Percentiles rank a stretch among this genome's conserved stretches.
phyloP scores from a whole-genome alignment of 129 eudicot species.

The Mikania micrantha region DNA sequence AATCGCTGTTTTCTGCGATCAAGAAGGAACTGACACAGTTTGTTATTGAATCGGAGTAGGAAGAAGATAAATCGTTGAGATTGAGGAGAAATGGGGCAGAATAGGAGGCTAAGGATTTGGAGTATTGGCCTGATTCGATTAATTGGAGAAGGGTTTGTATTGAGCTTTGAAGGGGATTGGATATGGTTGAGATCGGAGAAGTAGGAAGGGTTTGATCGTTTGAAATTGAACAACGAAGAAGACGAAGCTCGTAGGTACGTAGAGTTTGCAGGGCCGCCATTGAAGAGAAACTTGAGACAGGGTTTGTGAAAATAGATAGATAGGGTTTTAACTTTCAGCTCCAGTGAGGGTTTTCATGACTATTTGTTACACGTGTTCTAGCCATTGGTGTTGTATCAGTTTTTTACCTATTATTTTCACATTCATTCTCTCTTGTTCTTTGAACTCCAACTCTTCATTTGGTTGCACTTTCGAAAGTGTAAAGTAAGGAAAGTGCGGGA shows the following conservation, averaged over 20 bases:
- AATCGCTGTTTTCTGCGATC: conserved; percentile 18
- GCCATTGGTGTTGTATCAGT: too few relatives aligned
- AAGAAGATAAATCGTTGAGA: background rate
- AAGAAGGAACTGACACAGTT: conserved; percentile 37
- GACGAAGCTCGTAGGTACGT: conserved; percentile 57
- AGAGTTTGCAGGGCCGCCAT: conserved; percentile 25
- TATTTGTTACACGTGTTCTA: too few relatives aligned
- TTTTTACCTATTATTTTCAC: too few relatives aligned
- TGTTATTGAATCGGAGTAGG: conserved; percentile 38
- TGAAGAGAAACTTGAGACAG: conserved; percentile 17
- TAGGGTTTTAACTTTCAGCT: background rate
- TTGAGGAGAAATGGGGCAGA: conserved; percentile 22
- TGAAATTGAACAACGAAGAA: conserved; percentile 52
- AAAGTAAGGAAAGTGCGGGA: too few relatives aligned
- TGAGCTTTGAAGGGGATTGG: conserved; percentile 24
- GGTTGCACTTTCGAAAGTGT: too few relatives aligned
- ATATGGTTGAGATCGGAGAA: conserved; percentile 3
- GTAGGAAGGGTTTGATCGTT: conserved; percentile 12
- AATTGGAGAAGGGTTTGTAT: conserved; percentile 37
- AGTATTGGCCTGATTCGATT: conserved; percentile 61
- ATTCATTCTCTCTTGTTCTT: too few relatives aligned
- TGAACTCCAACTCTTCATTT: too few relatives aligned
- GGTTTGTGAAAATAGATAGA: background rate
- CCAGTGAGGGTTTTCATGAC: too few relatives aligned
- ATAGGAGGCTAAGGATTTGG: conserved; percentile 37